phyloP scores from a whole-genome alignment of 805 yeast species.

The Metschnikowia lachancei region DNA sequence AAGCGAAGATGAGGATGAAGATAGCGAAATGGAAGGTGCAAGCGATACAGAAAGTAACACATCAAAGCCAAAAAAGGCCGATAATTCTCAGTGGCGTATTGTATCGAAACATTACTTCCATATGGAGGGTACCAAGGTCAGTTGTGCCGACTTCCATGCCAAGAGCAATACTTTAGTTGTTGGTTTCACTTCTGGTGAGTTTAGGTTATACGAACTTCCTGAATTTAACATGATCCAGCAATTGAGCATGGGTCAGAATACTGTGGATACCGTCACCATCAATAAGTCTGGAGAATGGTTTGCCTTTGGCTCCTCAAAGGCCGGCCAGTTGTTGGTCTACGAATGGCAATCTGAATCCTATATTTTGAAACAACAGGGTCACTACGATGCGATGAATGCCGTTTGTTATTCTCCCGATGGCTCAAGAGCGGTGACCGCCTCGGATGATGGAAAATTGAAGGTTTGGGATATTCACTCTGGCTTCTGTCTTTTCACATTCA shows the following conservation, averaged over 20 bases:
- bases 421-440: conserved; percentile 82
- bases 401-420: conserved; percentile 94
- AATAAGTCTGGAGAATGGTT: conserved; percentile 94
- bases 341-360: conserved; percentile 99
- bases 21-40: conserved; percentile 33
- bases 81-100: conserved; percentile 62
- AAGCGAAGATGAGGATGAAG: conserved; percentile 35
- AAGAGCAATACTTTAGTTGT: conserved; percentile 69
- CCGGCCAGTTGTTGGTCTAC: conserved; percentile 93
- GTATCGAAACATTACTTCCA: conserved; percentile 72
- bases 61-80: not conserved
- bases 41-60: not conserved
- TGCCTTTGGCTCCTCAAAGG: conserved; percentile 85
- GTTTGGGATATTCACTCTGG: conserved; percentile 95
- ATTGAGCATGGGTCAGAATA: conserved; percentile 86
- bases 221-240: conserved; percentile 78
- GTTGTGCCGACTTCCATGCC: conserved; percentile 82
- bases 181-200: conserved; percentile 88
- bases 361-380: conserved; percentile 94
- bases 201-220: conserved; percentile 86
- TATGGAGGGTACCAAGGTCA: conserved; percentile 61
- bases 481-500: conserved; percentile 86
- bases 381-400: conserved; percentile 84
- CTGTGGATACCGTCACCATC: conserved; percentile 76
- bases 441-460: conserved; percentile 95